Conservation (phyloP, 169 alveolate species). For the Theileria parva region DNA sequence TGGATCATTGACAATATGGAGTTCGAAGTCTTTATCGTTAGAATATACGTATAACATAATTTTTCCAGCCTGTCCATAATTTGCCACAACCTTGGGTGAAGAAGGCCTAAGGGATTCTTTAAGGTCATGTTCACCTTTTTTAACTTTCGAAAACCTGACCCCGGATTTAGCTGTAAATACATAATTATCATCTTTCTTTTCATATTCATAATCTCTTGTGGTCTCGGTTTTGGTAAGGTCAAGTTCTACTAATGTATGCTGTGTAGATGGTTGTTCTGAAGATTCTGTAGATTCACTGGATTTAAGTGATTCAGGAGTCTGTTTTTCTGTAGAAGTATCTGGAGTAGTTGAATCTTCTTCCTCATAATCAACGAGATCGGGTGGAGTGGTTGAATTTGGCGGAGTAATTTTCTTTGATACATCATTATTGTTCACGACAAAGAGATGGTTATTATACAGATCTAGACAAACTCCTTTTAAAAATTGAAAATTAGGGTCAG, state of each 20-base stretch:
- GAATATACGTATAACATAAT: no score
- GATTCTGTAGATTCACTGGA: neutral
- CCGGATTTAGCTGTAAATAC: neutral
- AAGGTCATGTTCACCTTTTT: neutral
- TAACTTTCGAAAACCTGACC: neutral
- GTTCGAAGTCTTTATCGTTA: neutral
- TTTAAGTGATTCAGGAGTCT: neutral
- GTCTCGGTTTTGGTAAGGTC: neutral
- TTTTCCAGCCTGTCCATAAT: neutral
- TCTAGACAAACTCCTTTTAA: neutral
- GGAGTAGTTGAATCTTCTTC: neutral
- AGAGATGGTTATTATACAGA: neutral
- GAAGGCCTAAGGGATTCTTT: neutral
- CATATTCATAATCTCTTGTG: neutral
- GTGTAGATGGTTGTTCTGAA: neutral
- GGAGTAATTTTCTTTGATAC: no score
- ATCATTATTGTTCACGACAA: no score
- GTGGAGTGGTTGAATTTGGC: no score
- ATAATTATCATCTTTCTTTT: neutral
- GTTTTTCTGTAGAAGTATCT: neutral
- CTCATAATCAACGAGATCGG: neutral
- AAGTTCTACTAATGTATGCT: neutral
- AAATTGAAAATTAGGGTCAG: neutral
- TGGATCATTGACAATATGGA: neutral
- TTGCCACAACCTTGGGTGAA: neutral